Evolutionary conservation across 2,329 filamentous ascomycete species (phyloP).

Genomic region (Apiospora malaysiana): DNA sequence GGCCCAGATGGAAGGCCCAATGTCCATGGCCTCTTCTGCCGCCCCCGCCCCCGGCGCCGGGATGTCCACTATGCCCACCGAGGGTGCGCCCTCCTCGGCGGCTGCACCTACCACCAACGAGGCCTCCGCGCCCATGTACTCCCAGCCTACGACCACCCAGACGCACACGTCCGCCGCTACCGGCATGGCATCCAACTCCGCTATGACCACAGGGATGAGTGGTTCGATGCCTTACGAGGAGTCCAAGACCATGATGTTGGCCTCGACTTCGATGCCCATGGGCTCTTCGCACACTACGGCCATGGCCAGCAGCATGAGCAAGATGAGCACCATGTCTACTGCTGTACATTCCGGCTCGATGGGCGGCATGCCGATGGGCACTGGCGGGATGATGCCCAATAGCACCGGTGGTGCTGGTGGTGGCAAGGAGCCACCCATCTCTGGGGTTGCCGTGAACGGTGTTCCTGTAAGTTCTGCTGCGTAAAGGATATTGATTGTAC

Average conservation of each 20-base stretch:
- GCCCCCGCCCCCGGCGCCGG: slow-evolving; percentile 8
- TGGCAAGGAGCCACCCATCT: slow-evolving; percentile 27
- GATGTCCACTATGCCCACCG: slow-evolving; percentile 23
- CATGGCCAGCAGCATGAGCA: neutral
- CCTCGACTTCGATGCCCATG: slow-evolving; percentile 8
- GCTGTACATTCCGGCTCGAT: neutral
- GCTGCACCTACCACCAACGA: neutral
- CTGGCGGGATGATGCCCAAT: neutral
- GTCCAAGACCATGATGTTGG: neutral
- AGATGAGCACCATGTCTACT: slow-evolving; percentile 21
- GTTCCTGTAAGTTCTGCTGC: slow-evolving; percentile 34
- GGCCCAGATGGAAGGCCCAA: slow-evolving; percentile 31
- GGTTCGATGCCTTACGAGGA: slow-evolving; percentile 7
- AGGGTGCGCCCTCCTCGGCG: neutral
- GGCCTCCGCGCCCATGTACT: slow-evolving; percentile 9
- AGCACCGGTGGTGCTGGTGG: slow-evolving; percentile 27
- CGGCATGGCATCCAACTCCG: slow-evolving; percentile 8
- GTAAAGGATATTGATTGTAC: neutral
- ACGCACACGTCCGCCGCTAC: neutral
- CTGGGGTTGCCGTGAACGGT: slow-evolving; percentile 24
- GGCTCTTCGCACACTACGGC: neutral
- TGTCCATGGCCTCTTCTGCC: slow-evolving; percentile 18
- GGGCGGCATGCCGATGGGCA: slow-evolving; percentile 22
- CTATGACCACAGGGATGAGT: slow-evolving; percentile 14
- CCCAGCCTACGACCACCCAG: slow-evolving; percentile 1